Evolutionary conservation across 768 basidiomycete genomes (phyloP), one percentile per base, ranked within the genome.

Genomic region (Lactarius psammicola): DNA sequence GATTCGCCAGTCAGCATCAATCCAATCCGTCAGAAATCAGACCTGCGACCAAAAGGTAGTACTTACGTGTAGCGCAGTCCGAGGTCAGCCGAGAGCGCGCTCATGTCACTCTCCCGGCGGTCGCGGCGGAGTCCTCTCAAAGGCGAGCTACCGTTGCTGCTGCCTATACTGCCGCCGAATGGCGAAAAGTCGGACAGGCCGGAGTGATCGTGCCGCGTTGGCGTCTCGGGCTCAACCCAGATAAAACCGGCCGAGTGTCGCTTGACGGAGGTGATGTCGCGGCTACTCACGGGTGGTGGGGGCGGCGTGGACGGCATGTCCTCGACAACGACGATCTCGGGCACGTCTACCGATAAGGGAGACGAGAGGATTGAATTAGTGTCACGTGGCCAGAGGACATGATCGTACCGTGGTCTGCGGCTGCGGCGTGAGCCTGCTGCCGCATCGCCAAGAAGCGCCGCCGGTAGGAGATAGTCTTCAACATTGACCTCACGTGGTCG

Each of bases 401-500:
- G 30, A 15, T 40, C 42, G 20, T 44, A 36, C 34, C 72, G 66
- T 78, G 77, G 31, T 78, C 78, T 51, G 78, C 75, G 69, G 76
- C 73, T 44, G 74, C 70, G 57, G 71, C 61, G 9, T 72, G 72
- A 36, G 76, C 77, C 60, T 80, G 74, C 66, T 86, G 84, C 59
- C 81, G 76, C 63, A 78, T 68, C 1, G 79, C 82, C 53, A 91
- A 72, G 77, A 88, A 94, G 62, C 85, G 81, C 46, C 89, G 82
- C 6, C 93, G 86, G 68, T 82, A 83, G 8, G 87, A 84, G 54
- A 94, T 89, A 62, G 88, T 89, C 64, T 82, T 82, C n/a, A 97
- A 77, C 57, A 94, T 74, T 0, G 92, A 94, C 49, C 87, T 84
- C 15, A 95, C 91, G 58, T 87, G 85, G 75, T 96, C 95, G 53